Evolutionary conservation across 2,329 filamentous ascomycete genomes (phyloP).

Genomic region (Cadophora malorum): DNA sequence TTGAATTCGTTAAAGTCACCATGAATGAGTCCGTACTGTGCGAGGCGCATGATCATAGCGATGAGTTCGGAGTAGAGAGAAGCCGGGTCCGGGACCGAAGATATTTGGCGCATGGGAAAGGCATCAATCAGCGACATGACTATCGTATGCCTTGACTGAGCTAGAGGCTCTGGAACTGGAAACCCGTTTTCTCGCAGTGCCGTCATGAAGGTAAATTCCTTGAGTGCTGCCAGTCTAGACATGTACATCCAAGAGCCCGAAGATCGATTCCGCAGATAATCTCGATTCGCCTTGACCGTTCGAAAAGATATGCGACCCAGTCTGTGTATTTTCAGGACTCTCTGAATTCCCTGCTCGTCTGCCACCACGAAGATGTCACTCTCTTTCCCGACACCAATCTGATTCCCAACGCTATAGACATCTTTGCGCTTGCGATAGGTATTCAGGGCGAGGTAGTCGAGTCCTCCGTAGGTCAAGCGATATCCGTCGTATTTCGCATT

Average conservation of each 20-base stretch:
- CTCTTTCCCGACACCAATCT: conserved; percentile 96
- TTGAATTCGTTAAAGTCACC: conserved; percentile 99
- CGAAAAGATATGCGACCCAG: conserved; percentile 96
- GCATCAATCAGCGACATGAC: conserved; percentile 95
- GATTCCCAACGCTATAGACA: conserved; percentile 91
- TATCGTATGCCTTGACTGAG: conserved; percentile 92
- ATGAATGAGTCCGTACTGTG: conserved; percentile 88
- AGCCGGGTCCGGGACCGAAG: conserved; percentile 81
- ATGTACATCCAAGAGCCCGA: conserved; percentile 98
- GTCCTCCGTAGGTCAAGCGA: conserved; percentile 91
- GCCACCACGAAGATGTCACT: conserved; percentile 96
- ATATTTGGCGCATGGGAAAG: conserved; percentile 88
- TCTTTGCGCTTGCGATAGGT: conserved; percentile 79
- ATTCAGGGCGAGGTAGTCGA: conserved; percentile 97
- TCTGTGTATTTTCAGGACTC: conserved; percentile 93
- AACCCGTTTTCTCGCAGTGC: conserved; percentile 84
- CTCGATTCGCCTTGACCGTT: conserved; percentile 92
- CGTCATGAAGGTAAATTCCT: conserved; percentile 94
- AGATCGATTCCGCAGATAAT: conserved; percentile 84
- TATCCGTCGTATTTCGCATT: conserved; percentile 98
- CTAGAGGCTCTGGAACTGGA: conserved; percentile 84
- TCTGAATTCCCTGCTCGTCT: conserved; percentile 75
- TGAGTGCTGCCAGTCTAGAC: conserved; percentile 87
- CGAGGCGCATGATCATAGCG: conserved; percentile 81
- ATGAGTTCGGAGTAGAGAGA: conserved; percentile 92